Evolutionary conservation across 306 rosid genomes (phyloP).

Genomic region (Sechiopsis laciniata): DNA sequence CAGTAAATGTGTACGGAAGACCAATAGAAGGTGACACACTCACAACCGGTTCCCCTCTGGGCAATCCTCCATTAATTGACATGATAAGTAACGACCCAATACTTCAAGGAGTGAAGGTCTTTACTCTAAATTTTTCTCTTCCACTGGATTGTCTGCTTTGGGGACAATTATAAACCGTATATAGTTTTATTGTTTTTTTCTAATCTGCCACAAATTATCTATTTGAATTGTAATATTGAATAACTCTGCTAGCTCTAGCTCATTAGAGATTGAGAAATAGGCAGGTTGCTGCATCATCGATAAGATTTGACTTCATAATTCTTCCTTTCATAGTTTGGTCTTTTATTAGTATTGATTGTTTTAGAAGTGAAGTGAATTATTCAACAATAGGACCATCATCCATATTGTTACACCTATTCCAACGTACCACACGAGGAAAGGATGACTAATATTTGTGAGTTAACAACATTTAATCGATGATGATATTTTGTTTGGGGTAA

Average conservation of each 20-base stretch:
- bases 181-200: neutral
- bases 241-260: neutral
- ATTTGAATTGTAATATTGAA: neutral
- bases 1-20: constrained; percentile 66
- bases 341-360: neutral
- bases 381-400: neutral
- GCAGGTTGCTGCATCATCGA: constrained; percentile 1
- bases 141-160: constrained; percentile 3
- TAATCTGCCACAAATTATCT: neutral
- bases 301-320: neutral
- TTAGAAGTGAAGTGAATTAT: constrained; percentile 9
- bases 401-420: neutral
- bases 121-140: constrained; percentile 27
- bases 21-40: constrained; percentile 55
- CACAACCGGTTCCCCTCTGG: constrained; percentile 78
- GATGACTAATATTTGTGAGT: neutral
- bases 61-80: constrained; percentile 80
- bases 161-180: neutral
- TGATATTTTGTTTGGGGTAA: neutral
- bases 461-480: neutral
- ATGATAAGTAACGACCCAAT: constrained; percentile 87
- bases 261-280: neutral
- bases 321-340: neutral
- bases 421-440: neutral
- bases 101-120: constrained; percentile 83